A percentile compares a stretch with the other conserved stretches of the same genome.
These are phyloP conservation scores for Elsinoe batatas DNA, from an alignment of 2,329 filamentous ascomycete genomes.

Conservation along the genomic window DNA sequence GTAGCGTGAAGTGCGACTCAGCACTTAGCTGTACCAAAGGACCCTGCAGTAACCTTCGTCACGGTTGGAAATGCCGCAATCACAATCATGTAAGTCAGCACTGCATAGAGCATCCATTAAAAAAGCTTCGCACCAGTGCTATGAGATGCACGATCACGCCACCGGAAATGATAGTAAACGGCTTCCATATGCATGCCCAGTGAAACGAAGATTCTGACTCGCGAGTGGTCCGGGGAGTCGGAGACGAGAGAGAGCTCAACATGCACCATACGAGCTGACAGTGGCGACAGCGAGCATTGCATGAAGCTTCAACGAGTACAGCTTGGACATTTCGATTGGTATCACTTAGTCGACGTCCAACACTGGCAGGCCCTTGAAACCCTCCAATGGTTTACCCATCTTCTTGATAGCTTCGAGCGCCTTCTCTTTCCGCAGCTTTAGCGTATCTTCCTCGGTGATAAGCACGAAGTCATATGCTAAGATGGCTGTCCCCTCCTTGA, in stretches of 20 bases:
- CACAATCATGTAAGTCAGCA: no score
- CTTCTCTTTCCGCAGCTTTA: slow-evolving; percentile 51
- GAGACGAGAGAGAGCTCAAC: not conserved
- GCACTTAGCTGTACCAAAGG: no score
- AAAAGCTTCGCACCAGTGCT: not conserved
- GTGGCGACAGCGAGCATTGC: not conserved
- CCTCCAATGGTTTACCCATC: slow-evolving; percentile 55
- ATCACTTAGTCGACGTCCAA: slow-evolving; percentile 48
- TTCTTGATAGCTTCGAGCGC: slow-evolving; percentile 55
- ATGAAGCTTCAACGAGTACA: no score
- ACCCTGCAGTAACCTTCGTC: no score
- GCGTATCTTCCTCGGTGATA: slow-evolving; percentile 56
- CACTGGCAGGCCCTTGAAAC: slow-evolving; percentile 63
- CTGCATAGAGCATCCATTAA: no score
- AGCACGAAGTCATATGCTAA: slow-evolving; percentile 60
- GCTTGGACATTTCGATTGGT: not conserved
- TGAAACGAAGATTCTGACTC: not conserved
- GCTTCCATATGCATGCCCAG: slow-evolving; percentile 1
- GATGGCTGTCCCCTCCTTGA: slow-evolving; percentile 47
- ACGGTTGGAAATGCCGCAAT: no score
- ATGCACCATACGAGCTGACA: not conserved
- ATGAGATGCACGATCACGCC: not conserved
- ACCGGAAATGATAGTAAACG: not conserved
- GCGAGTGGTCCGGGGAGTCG: not conserved
- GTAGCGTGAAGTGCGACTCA: no score